Conservation (phyloP, 129 eudicot genomes). For the Centrapalus pauciflorus region DNA sequence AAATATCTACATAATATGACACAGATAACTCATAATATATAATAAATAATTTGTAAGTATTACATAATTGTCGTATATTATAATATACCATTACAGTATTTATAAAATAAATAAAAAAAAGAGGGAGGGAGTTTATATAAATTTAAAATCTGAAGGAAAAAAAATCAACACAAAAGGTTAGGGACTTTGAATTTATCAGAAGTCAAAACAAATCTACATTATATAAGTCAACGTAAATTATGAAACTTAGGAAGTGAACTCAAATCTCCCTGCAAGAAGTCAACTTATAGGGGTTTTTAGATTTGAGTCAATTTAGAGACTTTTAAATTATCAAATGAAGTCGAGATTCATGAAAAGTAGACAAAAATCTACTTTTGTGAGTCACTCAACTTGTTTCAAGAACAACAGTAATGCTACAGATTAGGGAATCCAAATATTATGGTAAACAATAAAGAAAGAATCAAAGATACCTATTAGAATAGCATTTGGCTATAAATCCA, state of each 20-base stretch:
- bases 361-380: not conserved
- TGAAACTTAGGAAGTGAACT: not conserved
- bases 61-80: not conserved
- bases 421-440: slow-evolving; percentile 1
- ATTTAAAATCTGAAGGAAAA: not conserved
- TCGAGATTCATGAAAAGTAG: not conserved
- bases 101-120: too few species aligned
- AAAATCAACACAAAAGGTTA: not conserved
- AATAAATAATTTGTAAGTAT: not conserved
- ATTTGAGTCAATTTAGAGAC: too few species aligned
- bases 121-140: not conserved
- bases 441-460: slow-evolving; percentile 12
- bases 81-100: slow-evolving; percentile 8
- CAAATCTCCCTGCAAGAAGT: not conserved
- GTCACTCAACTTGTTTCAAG: slow-evolving; percentile 13
- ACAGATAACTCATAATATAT: not conserved
- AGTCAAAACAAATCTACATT: slow-evolving; percentile 12
- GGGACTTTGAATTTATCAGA: not conserved
- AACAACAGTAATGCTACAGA: slow-evolving; percentile 1
- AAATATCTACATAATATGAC: not conserved
- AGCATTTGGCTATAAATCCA: slow-evolving; percentile 35
- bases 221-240: slow-evolving; percentile 6
- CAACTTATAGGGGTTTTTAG: too few species aligned
- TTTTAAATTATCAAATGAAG: not conserved
- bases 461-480: slow-evolving; percentile 44